Evolutionary conservation across 176 grass and related monocot species (phyloP), one percentile per base, ranked within the genome.

Genomic region (Puccinellia tenuiflora): DNA sequence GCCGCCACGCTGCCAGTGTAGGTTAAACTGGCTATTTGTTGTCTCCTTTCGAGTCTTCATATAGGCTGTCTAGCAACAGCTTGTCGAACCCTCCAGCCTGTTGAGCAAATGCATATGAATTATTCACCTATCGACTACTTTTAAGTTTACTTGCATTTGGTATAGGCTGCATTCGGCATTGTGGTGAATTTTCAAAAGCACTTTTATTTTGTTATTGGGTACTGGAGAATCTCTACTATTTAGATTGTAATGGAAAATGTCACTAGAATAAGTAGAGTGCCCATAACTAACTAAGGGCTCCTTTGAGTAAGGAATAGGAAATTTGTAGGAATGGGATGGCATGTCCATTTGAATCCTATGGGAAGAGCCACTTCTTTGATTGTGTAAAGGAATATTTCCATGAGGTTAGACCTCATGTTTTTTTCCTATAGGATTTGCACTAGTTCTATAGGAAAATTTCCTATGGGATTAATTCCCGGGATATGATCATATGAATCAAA

Each of bases 1-100:
- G 84, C 81, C 1, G 78, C 79, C 30, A 88, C 7, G 60, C 84
- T 73, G 12, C 90, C 84, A 7, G 47, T 76, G 77, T 91, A 92
- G 46, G 76, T 91, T 17, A 57, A 87, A 20, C 87, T 81, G 7
- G 83, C 85, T 52, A 99, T 94, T 78, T 96, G 93, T 46, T 90
- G 96, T 59, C 89, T 84, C 57, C 93, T 99, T 21, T 20, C 21
- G 91, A 75, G 34, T 99, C 93, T 94, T 99, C 93, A 18, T 99
- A 94, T 24, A 99, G 85, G 59, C 91, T 99, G 50, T 99, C 93
- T 31, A 99, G 88, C 84, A 99, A 87, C 45, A 99, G 86, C 87
- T 90, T 96, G 93, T 99, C 93, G 42, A 99, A 99, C 5, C 93
- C 96, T 43, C 96, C 93, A 64, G 85, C 89, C 89, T 99, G 83